A percentile compares a stretch with the other conserved stretches of the same genome.
phyloP scores from a whole-genome alignment of 371 early-diverging fungal genomes.

The Mortierella sp. region DNA sequence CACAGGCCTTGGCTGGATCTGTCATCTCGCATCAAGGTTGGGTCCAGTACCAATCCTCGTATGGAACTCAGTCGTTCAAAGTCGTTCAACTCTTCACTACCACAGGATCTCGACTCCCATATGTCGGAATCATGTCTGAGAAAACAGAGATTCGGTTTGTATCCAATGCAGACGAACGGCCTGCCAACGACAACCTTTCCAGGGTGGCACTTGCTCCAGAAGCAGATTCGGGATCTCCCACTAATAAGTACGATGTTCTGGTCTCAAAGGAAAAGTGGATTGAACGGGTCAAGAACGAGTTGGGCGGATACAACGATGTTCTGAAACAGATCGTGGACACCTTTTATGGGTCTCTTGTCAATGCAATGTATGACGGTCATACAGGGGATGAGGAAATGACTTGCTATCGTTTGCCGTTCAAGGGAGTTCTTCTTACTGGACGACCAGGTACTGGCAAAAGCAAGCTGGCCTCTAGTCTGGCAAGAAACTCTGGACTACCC shows the following conservation, averaged over 20 bases:
- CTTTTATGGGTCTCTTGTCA: constrained; percentile 24
- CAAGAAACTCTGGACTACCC: constrained; percentile 63
- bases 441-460: constrained; percentile 78
- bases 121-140: constrained; percentile 34
- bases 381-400: constrained; percentile 4
- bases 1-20: constrained; percentile 35
- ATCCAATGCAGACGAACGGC: not conserved
- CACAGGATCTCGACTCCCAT: not conserved
- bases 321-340: constrained; percentile 45
- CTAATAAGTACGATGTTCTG: not conserved
- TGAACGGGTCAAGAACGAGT: constrained; percentile 34
- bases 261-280: constrained; percentile 49
- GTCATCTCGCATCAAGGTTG: constrained; percentile 29
- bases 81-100: constrained; percentile 20
- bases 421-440: constrained; percentile 64
- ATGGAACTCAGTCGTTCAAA: constrained; percentile 27
- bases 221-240: not conserved
- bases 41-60: constrained; percentile 28
- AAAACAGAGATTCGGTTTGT: constrained; percentile 15
- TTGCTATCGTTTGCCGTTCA: constrained; percentile 38
- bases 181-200: no score
- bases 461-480: constrained; percentile 61
- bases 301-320: constrained; percentile 59
- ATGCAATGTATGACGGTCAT: constrained; percentile 2
- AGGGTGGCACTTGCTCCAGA: not conserved